Evolutionary conservation across 495 filamentous ascomycete species (phyloP).

Genomic region (Podospora appendiculata): DNA sequence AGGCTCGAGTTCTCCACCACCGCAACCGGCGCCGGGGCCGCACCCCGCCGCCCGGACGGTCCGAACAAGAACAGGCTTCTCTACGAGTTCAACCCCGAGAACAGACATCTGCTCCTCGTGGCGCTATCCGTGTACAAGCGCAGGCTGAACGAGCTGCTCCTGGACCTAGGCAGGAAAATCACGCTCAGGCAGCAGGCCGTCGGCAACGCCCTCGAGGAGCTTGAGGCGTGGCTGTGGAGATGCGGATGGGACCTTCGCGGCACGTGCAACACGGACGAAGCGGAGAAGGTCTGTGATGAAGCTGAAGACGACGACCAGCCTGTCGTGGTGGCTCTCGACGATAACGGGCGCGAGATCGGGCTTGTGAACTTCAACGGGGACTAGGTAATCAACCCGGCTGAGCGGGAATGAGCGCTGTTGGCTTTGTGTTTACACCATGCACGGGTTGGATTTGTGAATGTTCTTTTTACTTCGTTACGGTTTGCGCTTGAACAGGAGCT

Average conservation of each 20-base stretch:
- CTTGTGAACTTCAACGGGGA: slow-evolving; percentile 34
- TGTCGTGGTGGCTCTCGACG: slow-evolving; percentile 64
- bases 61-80: slow-evolving; percentile 23
- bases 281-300: slow-evolving; percentile 49
- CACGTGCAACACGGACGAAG: not conserved
- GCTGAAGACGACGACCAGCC: slow-evolving; percentile 87
- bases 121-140: slow-evolving; percentile 36
- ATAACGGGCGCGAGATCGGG: slow-evolving; percentile 39
- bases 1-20: slow-evolving; percentile 41
- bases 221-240: slow-evolving; percentile 38
- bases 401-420: no score
- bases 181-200: slow-evolving; percentile 26
- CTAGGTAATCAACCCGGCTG: not conserved
- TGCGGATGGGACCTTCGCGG: slow-evolving; percentile 39
- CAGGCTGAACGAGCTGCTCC: slow-evolving; percentile 29
- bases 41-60: not conserved
- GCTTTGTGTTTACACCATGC: no score
- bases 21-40: slow-evolving; percentile 7
- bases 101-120: slow-evolving; percentile 21
- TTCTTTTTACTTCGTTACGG: no score
- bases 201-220: slow-evolving; percentile 28
- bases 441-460: no score
- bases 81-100: slow-evolving; percentile 41
- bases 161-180: slow-evolving; percentile 17
- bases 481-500: no score